Conservation (phyloP, 1,139 yeast species). For the Lodderomyces metapsilosis region DNA sequence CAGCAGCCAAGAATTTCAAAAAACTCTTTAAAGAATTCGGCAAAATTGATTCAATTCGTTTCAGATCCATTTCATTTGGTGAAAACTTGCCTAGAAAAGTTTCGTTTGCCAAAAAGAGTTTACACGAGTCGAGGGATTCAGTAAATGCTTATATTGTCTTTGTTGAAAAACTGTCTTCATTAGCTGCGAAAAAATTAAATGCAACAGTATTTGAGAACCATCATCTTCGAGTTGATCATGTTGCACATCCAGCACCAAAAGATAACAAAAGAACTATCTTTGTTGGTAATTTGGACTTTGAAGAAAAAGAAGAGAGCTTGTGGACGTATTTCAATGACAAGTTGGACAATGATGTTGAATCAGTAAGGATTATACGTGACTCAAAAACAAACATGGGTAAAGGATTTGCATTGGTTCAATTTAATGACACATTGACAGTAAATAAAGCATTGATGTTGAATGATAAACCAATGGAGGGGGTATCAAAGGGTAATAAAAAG, state of each 20-base stretch:
- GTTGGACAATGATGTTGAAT: slow-evolving; percentile 72
- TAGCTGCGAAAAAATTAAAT: slow-evolving; percentile 57
- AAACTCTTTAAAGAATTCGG: slow-evolving; percentile 58
- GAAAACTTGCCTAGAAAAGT: slow-evolving; percentile 90
- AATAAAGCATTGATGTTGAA: slow-evolving; percentile 78
- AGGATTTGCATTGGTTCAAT: slow-evolving; percentile 96
- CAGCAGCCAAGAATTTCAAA: slow-evolving; percentile 62
- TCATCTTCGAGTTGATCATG: slow-evolving; percentile 88
- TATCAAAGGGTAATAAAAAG: slow-evolving; percentile 23
- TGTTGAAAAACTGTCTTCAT: slow-evolving; percentile 49
- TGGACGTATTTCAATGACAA: slow-evolving; percentile 74
- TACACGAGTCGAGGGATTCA: slow-evolving; percentile 76
- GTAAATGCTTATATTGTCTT: slow-evolving; percentile 88
- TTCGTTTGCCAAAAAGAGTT: slow-evolving; percentile 79
- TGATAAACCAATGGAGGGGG: slow-evolving; percentile 56
- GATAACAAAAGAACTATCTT: slow-evolving; percentile 84
- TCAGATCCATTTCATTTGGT: slow-evolving; percentile 88
- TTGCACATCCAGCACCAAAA: slow-evolving; percentile 84
- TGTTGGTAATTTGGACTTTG: slow-evolving; percentile 93
- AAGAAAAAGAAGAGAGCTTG: slow-evolving; percentile 82
- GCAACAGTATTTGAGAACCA: slow-evolving; percentile 66
- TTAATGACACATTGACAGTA: slow-evolving; percentile 76
- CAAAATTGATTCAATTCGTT: slow-evolving; percentile 70
- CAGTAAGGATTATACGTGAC: slow-evolving; percentile 88
- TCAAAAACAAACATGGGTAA: slow-evolving; percentile 92